phyloP scores from a whole-genome alignment of 495 filamentous ascomycete genomes.

The Annulohypoxylon nitens region DNA sequence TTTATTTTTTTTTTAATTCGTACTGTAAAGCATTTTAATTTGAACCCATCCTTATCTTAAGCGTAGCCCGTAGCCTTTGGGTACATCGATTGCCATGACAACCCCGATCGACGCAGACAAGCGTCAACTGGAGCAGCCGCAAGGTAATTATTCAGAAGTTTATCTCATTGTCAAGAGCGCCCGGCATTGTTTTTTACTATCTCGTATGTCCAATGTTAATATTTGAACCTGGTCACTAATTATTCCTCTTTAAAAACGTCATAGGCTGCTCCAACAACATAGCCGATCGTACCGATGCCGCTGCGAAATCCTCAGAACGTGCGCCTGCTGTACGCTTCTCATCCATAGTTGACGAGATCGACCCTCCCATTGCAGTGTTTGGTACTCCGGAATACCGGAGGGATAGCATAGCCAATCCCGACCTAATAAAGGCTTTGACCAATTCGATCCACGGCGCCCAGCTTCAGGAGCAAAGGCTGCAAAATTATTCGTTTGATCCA shows the following conservation, averaged over 20 bases:
- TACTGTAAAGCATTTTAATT: slow-evolving; percentile 22
- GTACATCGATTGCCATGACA: slow-evolving; percentile 45
- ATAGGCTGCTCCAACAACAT: slow-evolving; percentile 44
- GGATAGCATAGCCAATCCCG: slow-evolving; percentile 64
- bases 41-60: slow-evolving; percentile 19
- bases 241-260: slow-evolving; percentile 32
- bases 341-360: slow-evolving; percentile 79
- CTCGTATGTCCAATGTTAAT: slow-evolving; percentile 3
- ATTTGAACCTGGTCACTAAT: slow-evolving; percentile 36
- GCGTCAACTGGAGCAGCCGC: slow-evolving; percentile 37
- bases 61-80: slow-evolving; percentile 13
- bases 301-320: slow-evolving; percentile 45
- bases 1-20: slow-evolving; percentile 13
- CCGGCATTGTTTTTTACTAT: not conserved
- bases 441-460: slow-evolving; percentile 76
- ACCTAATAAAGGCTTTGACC: slow-evolving; percentile 79
- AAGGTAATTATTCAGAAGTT: slow-evolving; percentile 37
- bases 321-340: slow-evolving; percentile 81
- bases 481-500: slow-evolving; percentile 87
- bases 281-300: slow-evolving; percentile 44
- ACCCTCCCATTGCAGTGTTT: slow-evolving; percentile 59
- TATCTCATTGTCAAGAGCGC: slow-evolving; percentile 17
- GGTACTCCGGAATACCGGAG: slow-evolving; percentile 49
- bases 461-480: slow-evolving; percentile 84
- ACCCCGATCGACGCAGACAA: slow-evolving; percentile 41